Evolutionary conservation across 805 yeast genomes (phyloP).

Genomic region (Starmerella bombi): DNA sequence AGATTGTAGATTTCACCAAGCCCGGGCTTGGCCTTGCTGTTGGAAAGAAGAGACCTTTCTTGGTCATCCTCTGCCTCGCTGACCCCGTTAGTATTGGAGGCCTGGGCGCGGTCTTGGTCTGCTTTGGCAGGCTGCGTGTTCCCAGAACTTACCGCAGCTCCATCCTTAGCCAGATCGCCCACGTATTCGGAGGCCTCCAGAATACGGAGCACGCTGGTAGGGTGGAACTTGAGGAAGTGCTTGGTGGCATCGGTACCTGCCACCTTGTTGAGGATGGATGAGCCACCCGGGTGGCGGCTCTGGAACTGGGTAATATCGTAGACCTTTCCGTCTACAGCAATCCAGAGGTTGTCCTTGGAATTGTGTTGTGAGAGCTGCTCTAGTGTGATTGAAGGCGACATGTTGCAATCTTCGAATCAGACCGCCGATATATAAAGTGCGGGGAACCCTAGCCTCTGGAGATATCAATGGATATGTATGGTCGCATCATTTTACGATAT

Average conservation of each 20-base stretch:
- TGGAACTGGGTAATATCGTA: constrained; percentile 61
- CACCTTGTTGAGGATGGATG: constrained; percentile 39
- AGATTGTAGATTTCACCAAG: constrained; percentile 58
- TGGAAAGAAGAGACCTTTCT: not conserved
- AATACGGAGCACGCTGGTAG: constrained; percentile 66
- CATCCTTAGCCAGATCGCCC: constrained; percentile 40
- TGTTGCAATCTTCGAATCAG: too few species aligned
- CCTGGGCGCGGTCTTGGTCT: not conserved
- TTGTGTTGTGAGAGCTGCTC: constrained; percentile 41
- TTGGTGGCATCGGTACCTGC: constrained; percentile 72
- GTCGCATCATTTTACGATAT: too few species aligned
- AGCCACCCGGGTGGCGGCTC: constrained; percentile 51
- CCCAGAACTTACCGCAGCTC: constrained; percentile 1
- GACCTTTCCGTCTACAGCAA: constrained; percentile 62
- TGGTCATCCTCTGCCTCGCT: constrained; percentile 13
- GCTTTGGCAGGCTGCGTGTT: not conserved
- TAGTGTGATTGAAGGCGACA: too few species aligned
- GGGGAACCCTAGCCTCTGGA: too few species aligned
- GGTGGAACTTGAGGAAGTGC: constrained; percentile 79
- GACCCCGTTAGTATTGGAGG: not conserved
- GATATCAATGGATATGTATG: too few species aligned
- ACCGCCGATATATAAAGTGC: too few species aligned
- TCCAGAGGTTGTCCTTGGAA: constrained; percentile 61
- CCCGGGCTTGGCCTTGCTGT: constrained; percentile 41
- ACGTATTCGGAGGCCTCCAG: constrained; percentile 47